Base-by-base conservation (phyloP, 2,329 filamentous ascomycete genomes). In the Pseudocercospora ulei region DNA sequence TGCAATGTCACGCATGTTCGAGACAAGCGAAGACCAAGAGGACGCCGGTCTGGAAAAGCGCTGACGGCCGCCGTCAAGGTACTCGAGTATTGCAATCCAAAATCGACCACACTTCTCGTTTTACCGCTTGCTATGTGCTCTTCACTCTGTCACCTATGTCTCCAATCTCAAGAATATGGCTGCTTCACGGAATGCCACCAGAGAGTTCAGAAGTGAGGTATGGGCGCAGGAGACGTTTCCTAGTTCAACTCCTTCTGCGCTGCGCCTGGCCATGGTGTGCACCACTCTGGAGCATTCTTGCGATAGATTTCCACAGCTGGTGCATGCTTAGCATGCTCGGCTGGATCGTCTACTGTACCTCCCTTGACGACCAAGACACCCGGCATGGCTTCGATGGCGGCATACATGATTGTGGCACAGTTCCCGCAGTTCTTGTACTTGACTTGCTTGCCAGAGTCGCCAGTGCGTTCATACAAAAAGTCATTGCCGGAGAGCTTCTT, bases 291-390 rank as follows among this genome's bases (percentile, higher is more conserved):
- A n/a, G 52, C 46, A 28, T 56, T 52, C 36, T 49, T 57, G 18
- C 47, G 51, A 20, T 54, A 61, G 12, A 60, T 57, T 42, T 59
- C 56, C 18, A 43, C n/a, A 3, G 25, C 40, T 1, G 56, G 56
- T 40, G 36, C 39, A 8, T 43, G 44, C 25, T 49, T 49, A 8
- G 43, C 44, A 8, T 54, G 38, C 35, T 52, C 38, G 1, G 35
- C 48, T 4, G 44, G 26, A 29, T 58, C 56, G 26, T 60, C 58
- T 11, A 61, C 33, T 6, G 57, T 59, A 3, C 58, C 57, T 7
- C 48, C 48, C 46, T 59, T 59, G 30, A 59, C 40, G 23, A 59
- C 54, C 7, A 43, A 46, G 6, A 57, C 22, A 11, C 50, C 56
- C 0, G 45, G 44, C 39, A 55, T 36, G 3, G 46, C 49, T 4